phyloP scores from a whole-genome alignment of 306 rosid species.

The Sicyos edulis region DNA sequence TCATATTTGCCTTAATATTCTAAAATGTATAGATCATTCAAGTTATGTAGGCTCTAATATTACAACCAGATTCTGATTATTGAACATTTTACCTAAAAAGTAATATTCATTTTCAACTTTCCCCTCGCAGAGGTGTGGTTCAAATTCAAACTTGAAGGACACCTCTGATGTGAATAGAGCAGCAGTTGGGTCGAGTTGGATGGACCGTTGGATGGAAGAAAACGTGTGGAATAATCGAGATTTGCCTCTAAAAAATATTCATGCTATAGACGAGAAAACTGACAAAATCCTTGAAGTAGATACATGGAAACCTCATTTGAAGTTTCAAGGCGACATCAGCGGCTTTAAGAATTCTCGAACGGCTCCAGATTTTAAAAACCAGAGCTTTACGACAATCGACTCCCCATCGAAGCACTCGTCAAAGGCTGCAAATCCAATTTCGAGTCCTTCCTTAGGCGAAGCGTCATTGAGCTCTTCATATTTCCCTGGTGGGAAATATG shows the following conservation, averaged over 20 bases:
- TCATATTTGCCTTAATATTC: neutral
- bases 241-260: constrained; percentile 32
- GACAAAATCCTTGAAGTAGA: constrained; percentile 97
- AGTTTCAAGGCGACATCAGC: constrained; percentile 29
- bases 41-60: neutral
- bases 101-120: constrained; percentile 20
- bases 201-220: constrained; percentile 92
- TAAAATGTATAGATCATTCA: neutral
- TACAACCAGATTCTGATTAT: neutral
- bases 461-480: constrained; percentile 31
- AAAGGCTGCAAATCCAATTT: constrained; percentile 31
- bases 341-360: constrained; percentile 38
- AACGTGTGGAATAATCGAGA: constrained; percentile 39
- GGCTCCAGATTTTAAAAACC: constrained; percentile 34
- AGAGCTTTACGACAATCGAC: constrained; percentile 30
- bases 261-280: constrained; percentile 47
- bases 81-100: neutral
- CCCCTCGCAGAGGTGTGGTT: constrained; percentile 59
- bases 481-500: constrained; percentile 44
- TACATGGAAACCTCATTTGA: constrained; percentile 81
- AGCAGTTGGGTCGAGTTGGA: constrained; percentile 46
- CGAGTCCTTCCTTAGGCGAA: constrained; percentile 38
- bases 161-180: constrained; percentile 32
- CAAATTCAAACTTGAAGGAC: constrained; percentile 63
- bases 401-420: constrained; percentile 51